Base-by-base conservation (phyloP, 768 basidiomycete species). In the Cubamyces sp. region DNA sequence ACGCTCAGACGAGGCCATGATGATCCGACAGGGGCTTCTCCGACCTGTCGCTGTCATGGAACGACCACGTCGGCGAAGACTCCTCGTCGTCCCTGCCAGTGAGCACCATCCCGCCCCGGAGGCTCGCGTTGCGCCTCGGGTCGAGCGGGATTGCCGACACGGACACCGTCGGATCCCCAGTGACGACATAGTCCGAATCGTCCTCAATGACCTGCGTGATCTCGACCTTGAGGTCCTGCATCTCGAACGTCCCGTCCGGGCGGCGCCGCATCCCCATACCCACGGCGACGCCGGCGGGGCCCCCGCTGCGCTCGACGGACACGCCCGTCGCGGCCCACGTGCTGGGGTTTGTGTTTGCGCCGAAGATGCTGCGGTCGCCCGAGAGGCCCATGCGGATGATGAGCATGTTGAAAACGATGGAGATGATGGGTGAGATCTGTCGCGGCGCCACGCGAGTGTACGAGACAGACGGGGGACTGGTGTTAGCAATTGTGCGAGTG, bases 331-430 rank as follows among this genome's bases (percentile, higher is more conserved):
- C 58, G 16, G 26, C 51, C 54, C 54, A 55, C 39, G 56, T 54
- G 19, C 42, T 28, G 26, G 46, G 62, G 23, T 51, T 26, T 4
- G 52, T 56, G 26, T n/a, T 15, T 1, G 41, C 23, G 25, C 52
- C 54, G 37, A 49, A 50, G 37, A 68, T 23, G n/a, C 16, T 25
- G 30, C 52, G 55, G 26, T 58, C 60, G 11, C 28, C 48, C 25
- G 57, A 48, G 28, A 60, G 51, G n/a, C 73, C 76, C 41, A 78
- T 68, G 34, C 77, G 79, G 23, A 79, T 71, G 39, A 78, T 77
- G 47, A 79, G 74, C 76, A 79, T 75, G 65, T 77, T 77, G 68
- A 78, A 79, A 4, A 75, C 74, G 68, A 80, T 79, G 5, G 74
- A 75, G 54, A 78, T 78, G 57, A 78, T 75, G 18, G 76, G 78